phyloP scores from a whole-genome alignment of 441 rosid genomes.

The Populus tomentosa region DNA sequence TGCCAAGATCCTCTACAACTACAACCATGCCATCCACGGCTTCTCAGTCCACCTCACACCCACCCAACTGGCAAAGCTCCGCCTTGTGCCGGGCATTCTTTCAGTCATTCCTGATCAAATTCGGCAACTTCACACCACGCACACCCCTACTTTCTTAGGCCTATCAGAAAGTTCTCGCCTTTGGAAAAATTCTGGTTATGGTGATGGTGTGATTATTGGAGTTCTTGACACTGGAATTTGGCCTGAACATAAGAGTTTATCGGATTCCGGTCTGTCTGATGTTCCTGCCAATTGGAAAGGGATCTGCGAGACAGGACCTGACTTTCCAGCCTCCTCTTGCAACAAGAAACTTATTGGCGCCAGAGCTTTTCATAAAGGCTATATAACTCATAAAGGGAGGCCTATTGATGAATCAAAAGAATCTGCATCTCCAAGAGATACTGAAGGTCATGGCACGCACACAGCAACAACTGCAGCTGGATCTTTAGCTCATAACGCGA shows the following conservation, averaged over 20 bases:
- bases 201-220: slow-evolving; percentile 67
- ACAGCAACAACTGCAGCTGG: slow-evolving; percentile 85
- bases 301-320: slow-evolving; percentile 45
- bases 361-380: slow-evolving; percentile 51
- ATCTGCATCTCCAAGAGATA: slow-evolving; percentile 62
- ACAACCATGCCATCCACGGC: slow-evolving; percentile 47
- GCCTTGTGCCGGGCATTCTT: slow-evolving; percentile 45
- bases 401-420: slow-evolving; percentile 38
- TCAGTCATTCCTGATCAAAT: slow-evolving; percentile 60
- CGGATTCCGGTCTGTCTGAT: slow-evolving; percentile 37
- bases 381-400: slow-evolving; percentile 26
- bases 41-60: slow-evolving; percentile 68
- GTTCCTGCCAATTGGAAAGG: slow-evolving; percentile 70
- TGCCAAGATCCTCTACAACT: slow-evolving; percentile 55
- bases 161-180: slow-evolving; percentile 55
- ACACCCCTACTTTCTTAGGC: slow-evolving; percentile 64
- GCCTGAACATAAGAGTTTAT: slow-evolving; percentile 72
- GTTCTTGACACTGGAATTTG: slow-evolving; percentile 84
- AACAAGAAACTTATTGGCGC: slow-evolving; percentile 83
- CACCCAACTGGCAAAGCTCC: slow-evolving; percentile 40
- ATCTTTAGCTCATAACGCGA: slow-evolving; percentile 52
- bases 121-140: slow-evolving; percentile 78
- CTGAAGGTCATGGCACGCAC: slow-evolving; percentile 83
- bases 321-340: slow-evolving; percentile 61
- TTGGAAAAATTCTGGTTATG: slow-evolving; percentile 62